These are phyloP conservation scores for Ogataea corticis DNA, from an alignment of 805 yeast genomes.

Conservation along the genomic window DNA sequence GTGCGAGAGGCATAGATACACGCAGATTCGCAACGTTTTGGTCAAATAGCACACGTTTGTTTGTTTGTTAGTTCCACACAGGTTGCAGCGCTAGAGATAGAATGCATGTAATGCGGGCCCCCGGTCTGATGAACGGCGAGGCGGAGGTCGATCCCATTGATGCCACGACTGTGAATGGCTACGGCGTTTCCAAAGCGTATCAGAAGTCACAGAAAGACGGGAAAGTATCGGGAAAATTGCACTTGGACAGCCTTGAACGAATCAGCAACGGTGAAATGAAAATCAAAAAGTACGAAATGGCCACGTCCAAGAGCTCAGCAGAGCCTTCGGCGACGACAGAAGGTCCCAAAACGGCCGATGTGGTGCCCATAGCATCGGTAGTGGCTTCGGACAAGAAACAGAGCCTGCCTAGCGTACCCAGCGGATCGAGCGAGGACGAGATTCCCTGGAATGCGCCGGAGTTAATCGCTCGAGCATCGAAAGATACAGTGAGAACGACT, in stretches of 20 bases:
- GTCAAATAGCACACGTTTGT: no score
- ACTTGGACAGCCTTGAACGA: slow-evolving; percentile 7
- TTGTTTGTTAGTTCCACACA: neutral
- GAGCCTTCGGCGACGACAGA: neutral
- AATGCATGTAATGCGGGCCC: slow-evolving; percentile 3
- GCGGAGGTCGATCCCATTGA: neutral
- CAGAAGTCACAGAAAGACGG: neutral
- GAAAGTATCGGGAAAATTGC: neutral
- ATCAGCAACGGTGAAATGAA: slow-evolving; percentile 17
- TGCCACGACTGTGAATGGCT: neutral
- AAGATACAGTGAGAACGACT: slow-evolving; percentile 14
- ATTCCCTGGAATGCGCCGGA: slow-evolving; percentile 1
- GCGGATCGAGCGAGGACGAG: neutral
- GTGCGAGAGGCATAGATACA: no score
- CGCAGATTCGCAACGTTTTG: no score
- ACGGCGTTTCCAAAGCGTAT: neutral
- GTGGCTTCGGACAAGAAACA: neutral
- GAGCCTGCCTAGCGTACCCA: neutral
- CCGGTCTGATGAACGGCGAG: neutral
- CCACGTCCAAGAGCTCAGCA: slow-evolving; percentile 1
- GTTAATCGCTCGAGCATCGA: slow-evolving; percentile 6
- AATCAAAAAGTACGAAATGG: slow-evolving; percentile 16
- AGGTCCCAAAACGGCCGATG: no score
- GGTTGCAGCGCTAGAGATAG: slow-evolving; percentile 6
- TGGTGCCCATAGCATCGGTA: no score